Conservation (phyloP, 306 rosid genomes). For the Mucuna pruriens region DNA sequence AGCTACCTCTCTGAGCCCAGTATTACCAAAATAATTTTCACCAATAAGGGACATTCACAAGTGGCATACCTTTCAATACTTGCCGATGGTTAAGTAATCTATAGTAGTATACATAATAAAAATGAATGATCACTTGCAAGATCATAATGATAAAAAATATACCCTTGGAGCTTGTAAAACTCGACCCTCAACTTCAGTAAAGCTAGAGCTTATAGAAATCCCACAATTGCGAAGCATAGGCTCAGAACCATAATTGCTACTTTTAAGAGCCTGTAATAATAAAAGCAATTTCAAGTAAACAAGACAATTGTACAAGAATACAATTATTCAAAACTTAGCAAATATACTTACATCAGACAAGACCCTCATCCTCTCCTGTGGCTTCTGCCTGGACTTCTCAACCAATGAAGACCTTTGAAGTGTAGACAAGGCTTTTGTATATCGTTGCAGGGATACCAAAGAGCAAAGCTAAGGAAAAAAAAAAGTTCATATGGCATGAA, state of each 20-base stretch:
- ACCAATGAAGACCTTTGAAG: constrained; percentile 84
- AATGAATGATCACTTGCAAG: background rate
- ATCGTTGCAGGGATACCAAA: constrained; percentile 85
- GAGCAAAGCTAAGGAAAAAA: constrained; percentile 64
- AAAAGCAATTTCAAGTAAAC: background rate
- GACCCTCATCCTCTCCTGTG: constrained; percentile 81
- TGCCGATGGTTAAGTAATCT: background rate
- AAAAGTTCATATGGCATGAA: background rate
- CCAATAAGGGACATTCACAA: background rate
- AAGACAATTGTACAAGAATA: background rate
- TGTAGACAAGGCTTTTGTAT: constrained; percentile 80
- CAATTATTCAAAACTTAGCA: background rate
- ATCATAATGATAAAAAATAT: background rate
- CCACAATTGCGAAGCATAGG: constrained; percentile 81
- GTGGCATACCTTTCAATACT: background rate
- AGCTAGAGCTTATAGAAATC: constrained; percentile 50
- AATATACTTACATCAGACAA: constrained; percentile 62
- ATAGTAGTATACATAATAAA: background rate
- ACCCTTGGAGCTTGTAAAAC: constrained; percentile 91
- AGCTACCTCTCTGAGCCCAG: background rate
- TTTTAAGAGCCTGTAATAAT: constrained; percentile 67
- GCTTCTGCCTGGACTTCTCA: constrained; percentile 95
- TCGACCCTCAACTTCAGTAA: constrained; percentile 87
- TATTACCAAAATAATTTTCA: background rate
- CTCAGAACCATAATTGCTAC: constrained; percentile 70